Conservation (phyloP, 352 stramenopile genomes). For the Globisporangium orthogonon region DNA sequence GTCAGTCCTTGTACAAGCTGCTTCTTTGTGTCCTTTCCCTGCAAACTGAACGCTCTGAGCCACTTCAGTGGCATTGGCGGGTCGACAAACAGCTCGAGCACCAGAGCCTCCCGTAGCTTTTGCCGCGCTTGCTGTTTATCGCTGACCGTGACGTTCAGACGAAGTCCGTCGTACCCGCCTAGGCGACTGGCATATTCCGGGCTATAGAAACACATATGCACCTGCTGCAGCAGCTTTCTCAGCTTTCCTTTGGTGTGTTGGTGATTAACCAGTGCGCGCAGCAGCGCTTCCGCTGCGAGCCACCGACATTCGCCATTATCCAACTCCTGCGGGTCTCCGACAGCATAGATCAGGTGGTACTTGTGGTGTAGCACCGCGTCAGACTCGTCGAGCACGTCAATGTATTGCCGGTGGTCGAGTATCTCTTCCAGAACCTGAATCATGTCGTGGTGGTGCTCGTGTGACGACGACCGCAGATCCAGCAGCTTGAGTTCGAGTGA, state of each 20-base stretch:
- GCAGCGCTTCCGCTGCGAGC: constrained; percentile 42
- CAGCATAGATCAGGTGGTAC: constrained; percentile 87
- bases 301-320: constrained; percentile 43
- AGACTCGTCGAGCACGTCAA: constrained; percentile 85
- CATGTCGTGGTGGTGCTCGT: constrained; percentile 8
- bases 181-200: constrained; percentile 28
- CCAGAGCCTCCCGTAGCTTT: constrained; percentile 32
- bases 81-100: constrained; percentile 52
- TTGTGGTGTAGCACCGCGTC: constrained; percentile 84
- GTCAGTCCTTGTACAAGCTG: constrained; percentile 29
- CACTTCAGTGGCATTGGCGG: constrained; percentile 63
- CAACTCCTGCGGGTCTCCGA: constrained; percentile 43
- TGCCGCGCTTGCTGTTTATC: constrained; percentile 13
- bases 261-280: constrained; percentile 17
- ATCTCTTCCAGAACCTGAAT: constrained; percentile 27
- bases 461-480: constrained; percentile 26
- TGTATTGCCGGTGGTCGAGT: constrained; percentile 37
- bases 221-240: constrained; percentile 26
- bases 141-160: constrained; percentile 21
- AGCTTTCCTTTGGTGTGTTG: constrained; percentile 10
- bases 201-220: constrained; percentile 28
- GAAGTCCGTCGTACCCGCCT: constrained; percentile 37
- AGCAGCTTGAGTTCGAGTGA: constrained; percentile 83
- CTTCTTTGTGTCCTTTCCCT: constrained; percentile 2
- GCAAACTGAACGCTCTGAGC: constrained; percentile 26